phyloP scores from a whole-genome alignment of 495 filamentous ascomycete genomes.

The Penicillium lividum region DNA sequence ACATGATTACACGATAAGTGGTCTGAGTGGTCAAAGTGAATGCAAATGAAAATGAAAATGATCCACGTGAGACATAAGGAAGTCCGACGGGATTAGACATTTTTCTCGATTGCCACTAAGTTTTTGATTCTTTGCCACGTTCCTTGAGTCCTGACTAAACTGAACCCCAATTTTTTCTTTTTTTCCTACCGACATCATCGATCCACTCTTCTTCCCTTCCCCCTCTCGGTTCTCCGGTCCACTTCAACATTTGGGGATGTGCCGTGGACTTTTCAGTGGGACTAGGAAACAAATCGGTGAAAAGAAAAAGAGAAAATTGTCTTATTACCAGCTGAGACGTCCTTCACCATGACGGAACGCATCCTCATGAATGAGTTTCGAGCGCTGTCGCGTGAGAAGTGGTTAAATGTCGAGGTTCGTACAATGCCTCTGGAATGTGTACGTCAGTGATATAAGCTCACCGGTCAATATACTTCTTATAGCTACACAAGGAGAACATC shows the following conservation, averaged over 20 bases:
- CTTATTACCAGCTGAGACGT: background rate
- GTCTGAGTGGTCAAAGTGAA: background rate
- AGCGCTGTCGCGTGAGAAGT: slow-evolving; percentile 78
- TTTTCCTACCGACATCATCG: slow-evolving; percentile 11
- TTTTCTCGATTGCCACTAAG: background rate
- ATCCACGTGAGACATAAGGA: background rate
- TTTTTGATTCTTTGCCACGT: slow-evolving; percentile 1
- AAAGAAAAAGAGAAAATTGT: background rate
- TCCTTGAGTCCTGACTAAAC: slow-evolving; percentile 3
- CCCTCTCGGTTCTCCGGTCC: slow-evolving; percentile 3
- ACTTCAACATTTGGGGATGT: background rate
- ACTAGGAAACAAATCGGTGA: background rate
- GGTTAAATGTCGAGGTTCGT: slow-evolving; percentile 85
- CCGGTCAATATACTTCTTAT: background rate
- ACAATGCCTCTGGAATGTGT: background rate
- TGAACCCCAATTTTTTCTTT: slow-evolving; percentile 9
- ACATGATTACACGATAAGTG: background rate
- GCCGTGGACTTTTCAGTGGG: background rate
- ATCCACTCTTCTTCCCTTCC: slow-evolving; percentile 7
- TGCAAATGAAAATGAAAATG: background rate
- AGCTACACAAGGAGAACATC: slow-evolving; percentile 74
- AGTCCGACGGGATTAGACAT: background rate
- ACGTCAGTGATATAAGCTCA: background rate
- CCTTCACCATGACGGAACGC: slow-evolving; percentile 62
- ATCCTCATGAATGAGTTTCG: slow-evolving; percentile 91